Base-by-base conservation (phyloP, 495 filamentous ascomycete genomes). In the Beverwykella pulmonaria region DNA sequence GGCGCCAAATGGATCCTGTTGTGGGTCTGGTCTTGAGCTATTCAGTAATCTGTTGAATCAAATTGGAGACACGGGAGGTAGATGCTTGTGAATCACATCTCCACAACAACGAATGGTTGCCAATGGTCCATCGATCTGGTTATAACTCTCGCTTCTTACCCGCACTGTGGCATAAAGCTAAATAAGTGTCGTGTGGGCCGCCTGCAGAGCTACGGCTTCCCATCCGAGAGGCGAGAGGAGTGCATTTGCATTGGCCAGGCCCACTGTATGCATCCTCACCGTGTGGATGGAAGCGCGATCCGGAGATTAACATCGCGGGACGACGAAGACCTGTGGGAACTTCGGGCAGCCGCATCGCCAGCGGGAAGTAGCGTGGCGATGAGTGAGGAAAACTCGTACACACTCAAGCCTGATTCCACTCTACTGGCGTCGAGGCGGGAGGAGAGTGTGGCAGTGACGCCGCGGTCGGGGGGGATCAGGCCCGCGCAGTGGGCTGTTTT, bases 221-320 rank as follows among this genome's bases (percentile, higher is more conserved):
- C 25, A 15, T 54, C 32, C 29, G 25, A 54, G 52, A 29, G 17
- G 52, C 25, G 52, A 54, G 32, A 29, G 27, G 26, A 54, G 52
- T 54, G 23, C 27, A 44, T 44, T 44, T 44, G 39, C 15, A 9
- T 54, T 30, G 52, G 25, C 52, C 17, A 54, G 19, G 20, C 25
- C 23, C 25, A 22, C 27, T 6, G 9, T 34, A 26, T 54, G 23
- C 52, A 54, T 32, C 27, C 52, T 29, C 52, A 54, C 14, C 59
- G 46, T 20, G 3, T 52, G 41, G 23, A 14, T 44, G 47, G 20
- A 20, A 19, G 59, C 32, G 59, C 46, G 30, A 53, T 39, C 32
- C 59, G 59, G 59, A 61, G 59, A 61, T 52, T 52, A 44, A 47
- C 50, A 23, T 47, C 29, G 57, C 36, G 47, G 59, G 47, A 61